phyloP scores from a whole-genome alignment of 2,329 filamentous ascomycete genomes.

The Aspergillus sp. region DNA sequence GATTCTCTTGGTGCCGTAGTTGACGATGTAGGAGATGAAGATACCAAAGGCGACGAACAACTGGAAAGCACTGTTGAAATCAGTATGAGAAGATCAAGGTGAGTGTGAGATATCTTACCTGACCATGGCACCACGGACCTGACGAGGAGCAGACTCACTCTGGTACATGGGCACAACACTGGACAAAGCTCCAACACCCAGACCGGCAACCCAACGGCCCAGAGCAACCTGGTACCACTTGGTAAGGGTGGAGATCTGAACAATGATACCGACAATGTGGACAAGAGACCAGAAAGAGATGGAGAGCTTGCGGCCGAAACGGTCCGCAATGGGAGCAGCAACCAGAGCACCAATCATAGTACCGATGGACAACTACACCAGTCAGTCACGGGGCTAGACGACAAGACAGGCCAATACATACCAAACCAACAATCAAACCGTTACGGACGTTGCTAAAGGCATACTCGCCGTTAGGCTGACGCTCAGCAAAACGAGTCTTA shows the following conservation, averaged over 20 bases:
- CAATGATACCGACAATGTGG: conserved; percentile 42
- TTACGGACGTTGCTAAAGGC: conserved; percentile 41
- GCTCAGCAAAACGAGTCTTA: conserved; percentile 35
- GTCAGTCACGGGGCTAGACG: conserved; percentile 3
- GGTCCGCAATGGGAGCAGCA: conserved; percentile 42
- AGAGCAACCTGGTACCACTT: conserved; percentile 43
- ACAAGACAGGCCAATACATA: conserved; percentile 16
- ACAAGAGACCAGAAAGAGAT: conserved; percentile 42
- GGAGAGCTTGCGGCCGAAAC: conserved; percentile 41
- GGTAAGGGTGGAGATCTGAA: conserved; percentile 40
- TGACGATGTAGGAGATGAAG: conserved; percentile 45
- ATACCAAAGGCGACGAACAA: conserved; percentile 48
- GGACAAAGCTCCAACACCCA: conserved; percentile 45
- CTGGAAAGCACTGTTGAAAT: conserved; percentile 39
- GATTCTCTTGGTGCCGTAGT: conserved; percentile 41
- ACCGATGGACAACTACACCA: conserved; percentile 37
- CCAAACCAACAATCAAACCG: conserved; percentile 42
- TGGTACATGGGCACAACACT: conserved; percentile 46
- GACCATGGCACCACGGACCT: conserved; percentile 46
- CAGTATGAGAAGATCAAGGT: no score
- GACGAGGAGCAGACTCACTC: conserved; percentile 41
- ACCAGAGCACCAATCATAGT: conserved; percentile 38
- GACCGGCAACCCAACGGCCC: conserved; percentile 43
- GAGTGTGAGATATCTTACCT: conserved; percentile 11
- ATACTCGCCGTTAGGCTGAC: conserved; percentile 26